Conservation (phyloP, 768 basidiomycete genomes). For the Tylopilus plumbeoviolaceoides region DNA sequence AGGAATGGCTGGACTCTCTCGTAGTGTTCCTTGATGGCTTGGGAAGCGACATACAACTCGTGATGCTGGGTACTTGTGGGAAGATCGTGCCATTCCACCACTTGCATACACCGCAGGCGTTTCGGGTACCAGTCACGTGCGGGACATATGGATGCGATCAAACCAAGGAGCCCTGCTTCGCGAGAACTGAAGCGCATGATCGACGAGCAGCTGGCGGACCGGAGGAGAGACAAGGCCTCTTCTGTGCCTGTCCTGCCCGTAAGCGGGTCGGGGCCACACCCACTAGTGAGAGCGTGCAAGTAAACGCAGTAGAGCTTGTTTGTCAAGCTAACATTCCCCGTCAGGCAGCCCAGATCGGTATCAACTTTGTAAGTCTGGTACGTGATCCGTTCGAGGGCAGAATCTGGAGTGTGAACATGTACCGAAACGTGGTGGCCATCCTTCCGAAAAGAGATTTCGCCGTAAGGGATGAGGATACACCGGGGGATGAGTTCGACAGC, state of each 20-base stretch:
- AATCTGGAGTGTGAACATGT: slow-evolving; percentile 1
- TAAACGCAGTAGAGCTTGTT: slow-evolving; percentile 37
- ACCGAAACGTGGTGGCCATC: slow-evolving; percentile 18
- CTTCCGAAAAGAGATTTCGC: slow-evolving; percentile 15
- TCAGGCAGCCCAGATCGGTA: slow-evolving; percentile 27
- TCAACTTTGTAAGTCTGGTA: slow-evolving; percentile 33
- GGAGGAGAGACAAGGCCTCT: slow-evolving; percentile 39
- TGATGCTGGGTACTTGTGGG: slow-evolving; percentile 30
- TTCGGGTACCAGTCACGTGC: slow-evolving; percentile 35
- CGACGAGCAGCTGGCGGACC: slow-evolving; percentile 36
- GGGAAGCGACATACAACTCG: slow-evolving; percentile 20
- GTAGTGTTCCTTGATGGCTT: slow-evolving; percentile 30
- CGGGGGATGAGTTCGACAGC: slow-evolving; percentile 9
- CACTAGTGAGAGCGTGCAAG: slow-evolving; percentile 44
- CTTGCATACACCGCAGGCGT: slow-evolving; percentile 39
- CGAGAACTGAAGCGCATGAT: slow-evolving; percentile 33
- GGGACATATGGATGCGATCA: slow-evolving; percentile 35
- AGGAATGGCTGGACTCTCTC: slow-evolving; percentile 14
- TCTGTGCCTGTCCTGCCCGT: slow-evolving; percentile 41
- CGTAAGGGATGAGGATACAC: slow-evolving; percentile 39
- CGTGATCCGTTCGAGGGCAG: neutral
- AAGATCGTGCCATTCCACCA: slow-evolving; percentile 30
- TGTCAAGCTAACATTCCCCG: slow-evolving; percentile 22
- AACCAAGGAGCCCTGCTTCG: slow-evolving; percentile 30
- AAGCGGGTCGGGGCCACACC: slow-evolving; percentile 41